Evolutionary conservation across 2,329 filamentous ascomycete species (phyloP), one percentile per base, ranked within the genome.

Genomic region (Cytospora leucostoma): DNA sequence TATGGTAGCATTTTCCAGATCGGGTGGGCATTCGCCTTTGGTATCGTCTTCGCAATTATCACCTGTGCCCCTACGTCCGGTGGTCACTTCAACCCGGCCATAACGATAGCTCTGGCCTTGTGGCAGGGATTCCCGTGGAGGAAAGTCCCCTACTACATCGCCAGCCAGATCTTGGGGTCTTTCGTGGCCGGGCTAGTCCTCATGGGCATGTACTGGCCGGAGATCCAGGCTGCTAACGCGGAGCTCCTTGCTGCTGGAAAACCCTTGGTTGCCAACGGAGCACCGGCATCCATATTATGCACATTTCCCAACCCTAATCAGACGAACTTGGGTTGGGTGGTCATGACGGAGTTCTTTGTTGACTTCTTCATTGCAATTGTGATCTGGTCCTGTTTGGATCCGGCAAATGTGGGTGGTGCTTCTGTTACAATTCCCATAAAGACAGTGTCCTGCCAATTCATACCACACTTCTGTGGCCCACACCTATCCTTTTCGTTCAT

Each of bases 101-200:
- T 83, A 53, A 82, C 80, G 0, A 72, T 81, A 12, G 75, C 74
- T 44, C 74, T 80, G 66, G 75, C 76, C 4, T 64, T 79, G 13
- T 87, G 81, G 82, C 81, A 85, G 73, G 84, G 81, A 3, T 87
- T 86, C 67, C 84, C 83, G 0, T 83, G 81, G 79, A 80, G 75
- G 54, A 87, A 86, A 66, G 83, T 84, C 4, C 82, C 82, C 0
- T 74, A 79, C 56, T 85, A 87, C 69, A 84, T 86, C 66, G 76
- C 84, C 66, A 77, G 79, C 10, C 84, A 87, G 68, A 77, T 86
- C 35, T 77, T 85, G 52, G 83, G 84, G 6, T 76, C 82, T 2
- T 86, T 87, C 70, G 71, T 84, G 13, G 84, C 84, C 19, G 82
- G 78, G 3, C 68, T 86, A 17, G 58, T 87, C 3, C 73, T 87